Base-by-base conservation (phyloP, 148 eudicot genomes). In the Salicornia ramosissima region DNA sequence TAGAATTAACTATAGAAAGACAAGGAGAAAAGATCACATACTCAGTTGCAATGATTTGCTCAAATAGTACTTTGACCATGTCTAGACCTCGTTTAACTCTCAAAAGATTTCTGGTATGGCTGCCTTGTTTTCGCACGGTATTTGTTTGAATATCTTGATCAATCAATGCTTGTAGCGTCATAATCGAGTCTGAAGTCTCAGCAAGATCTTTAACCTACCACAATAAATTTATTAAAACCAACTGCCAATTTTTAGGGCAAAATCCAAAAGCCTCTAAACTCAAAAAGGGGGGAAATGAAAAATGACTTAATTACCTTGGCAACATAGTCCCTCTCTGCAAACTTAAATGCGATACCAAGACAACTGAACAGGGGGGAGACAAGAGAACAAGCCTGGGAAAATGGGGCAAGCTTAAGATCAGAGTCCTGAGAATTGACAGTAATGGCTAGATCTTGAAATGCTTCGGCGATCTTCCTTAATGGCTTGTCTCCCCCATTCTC, bases 271-370 rank as follows among this genome's bases (percentile, higher is more conserved):
- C 28, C 64, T 25, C 43, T 7, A 46, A 57, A 3, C 6, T 0
- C 11, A 42, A 22, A 58, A 24, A 6, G 11, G 52, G n/a, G 4
- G 18, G 29, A 2, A 13, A 16, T 6, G n/a, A 50, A 21, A 13
- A 60, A 33, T 19, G 34, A 49, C 40, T 50, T n/a, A n/a, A n/a
- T n/a, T 75, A 82, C 97, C 87, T 93, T 93, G 75, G 90, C 84
- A 57, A 90, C 96, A 62, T 90, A 93, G 74, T 93, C 98, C 79
- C 85, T 81, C 67, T 90, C 98, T 9, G 98, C 98, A 70, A 93
- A 93, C 79, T 88, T 90, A 84, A 93, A 93, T 68, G 98, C 98
- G 78, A 93, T 83, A 22, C 98, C 98, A 22, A 93, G 86, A 69
- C 90, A 93, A 22, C 92, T 82, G 64, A 93, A 93, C 28, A 93